A percentile compares a stretch with the other conserved stretches of the same genome.
Conservation (phyloP, 257 asterid genomes). For the Handroanthus guayacan region DNA sequence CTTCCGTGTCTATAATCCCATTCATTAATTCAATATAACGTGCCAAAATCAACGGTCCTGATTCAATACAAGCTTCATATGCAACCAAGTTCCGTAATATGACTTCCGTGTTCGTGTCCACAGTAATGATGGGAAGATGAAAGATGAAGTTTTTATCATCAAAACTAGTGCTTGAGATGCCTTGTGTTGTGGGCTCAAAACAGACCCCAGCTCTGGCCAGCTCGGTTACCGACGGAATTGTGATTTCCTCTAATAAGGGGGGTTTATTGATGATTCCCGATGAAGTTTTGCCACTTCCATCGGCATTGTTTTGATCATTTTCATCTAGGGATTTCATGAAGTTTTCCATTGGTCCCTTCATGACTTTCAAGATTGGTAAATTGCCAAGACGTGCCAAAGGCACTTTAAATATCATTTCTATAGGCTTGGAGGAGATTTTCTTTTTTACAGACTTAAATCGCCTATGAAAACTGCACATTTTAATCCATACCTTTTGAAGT, state of each 20-base stretch:
- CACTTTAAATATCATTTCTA: slow-evolving; percentile 33
- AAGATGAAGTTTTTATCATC: neutral
- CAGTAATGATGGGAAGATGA: slow-evolving; percentile 13
- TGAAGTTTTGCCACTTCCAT: neutral
- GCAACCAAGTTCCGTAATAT: slow-evolving; percentile 50
- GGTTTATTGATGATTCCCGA: slow-evolving; percentile 3
- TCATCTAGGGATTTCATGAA: slow-evolving; percentile 21
- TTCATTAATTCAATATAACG: slow-evolving; percentile 53
- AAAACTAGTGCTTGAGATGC: neutral
- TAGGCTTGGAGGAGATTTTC: slow-evolving; percentile 34
- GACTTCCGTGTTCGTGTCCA: slow-evolving; percentile 7
- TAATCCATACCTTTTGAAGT: slow-evolving; percentile 19
- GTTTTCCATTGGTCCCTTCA: slow-evolving; percentile 31
- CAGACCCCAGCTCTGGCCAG: slow-evolving; percentile 1
- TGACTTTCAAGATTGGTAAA: slow-evolving; percentile 33
- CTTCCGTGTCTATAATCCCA: slow-evolving; percentile 45
- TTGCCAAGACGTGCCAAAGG: slow-evolving; percentile 43
- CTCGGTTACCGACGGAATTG: slow-evolving; percentile 14
- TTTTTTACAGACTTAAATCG: slow-evolving; percentile 26
- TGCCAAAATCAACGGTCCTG: slow-evolving; percentile 46
- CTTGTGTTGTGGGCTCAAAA: neutral
- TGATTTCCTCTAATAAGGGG: slow-evolving; percentile 31
- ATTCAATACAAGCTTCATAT: slow-evolving; percentile 46
- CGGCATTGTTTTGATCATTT: neutral
- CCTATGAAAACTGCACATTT: slow-evolving; percentile 14